phyloP scores from a whole-genome alignment of 2,329 filamentous ascomycete genomes.

The Alternaria dauci region DNA sequence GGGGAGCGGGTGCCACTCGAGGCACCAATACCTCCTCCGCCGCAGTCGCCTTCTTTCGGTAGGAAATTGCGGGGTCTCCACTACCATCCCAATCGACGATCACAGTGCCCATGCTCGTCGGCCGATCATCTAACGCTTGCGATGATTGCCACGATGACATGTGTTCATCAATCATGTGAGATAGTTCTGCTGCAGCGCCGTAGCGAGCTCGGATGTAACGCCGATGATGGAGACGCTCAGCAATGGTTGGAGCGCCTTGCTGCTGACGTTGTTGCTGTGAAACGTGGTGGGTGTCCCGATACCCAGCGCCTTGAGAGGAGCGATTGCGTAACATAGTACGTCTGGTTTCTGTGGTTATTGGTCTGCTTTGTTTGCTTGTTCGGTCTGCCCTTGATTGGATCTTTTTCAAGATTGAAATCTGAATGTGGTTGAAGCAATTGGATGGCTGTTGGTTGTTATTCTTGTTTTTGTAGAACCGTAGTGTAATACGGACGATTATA shows the following conservation, averaged over 20 bases:
- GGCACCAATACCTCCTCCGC: background rate
- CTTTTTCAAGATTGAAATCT: background rate
- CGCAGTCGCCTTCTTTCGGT: background rate
- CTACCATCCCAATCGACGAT: slow-evolving; percentile 32
- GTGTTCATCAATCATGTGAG: slow-evolving; percentile 29
- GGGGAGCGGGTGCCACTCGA: background rate
- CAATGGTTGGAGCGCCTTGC: slow-evolving; percentile 1
- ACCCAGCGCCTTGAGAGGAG: slow-evolving; percentile 5
- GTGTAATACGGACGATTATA: background rate
- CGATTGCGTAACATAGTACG: background rate
- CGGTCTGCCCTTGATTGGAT: background rate
- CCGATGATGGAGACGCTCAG: slow-evolving; percentile 9
- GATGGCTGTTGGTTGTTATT: background rate
- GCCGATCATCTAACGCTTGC: background rate
- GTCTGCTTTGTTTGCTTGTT: background rate
- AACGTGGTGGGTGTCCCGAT: background rate
- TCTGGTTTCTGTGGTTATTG: background rate
- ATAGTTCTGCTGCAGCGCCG: background rate
- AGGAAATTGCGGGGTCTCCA: background rate
- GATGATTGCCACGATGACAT: slow-evolving; percentile 22
- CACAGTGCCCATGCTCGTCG: slow-evolving; percentile 24
- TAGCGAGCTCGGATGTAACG: slow-evolving; percentile 14
- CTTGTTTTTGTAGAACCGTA: background rate
- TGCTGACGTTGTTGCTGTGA: background rate
- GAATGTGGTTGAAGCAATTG: background rate